Evolutionary conservation across 2,329 filamentous ascomycete species (phyloP).

Genomic region (Lecanicillium sp.): DNA sequence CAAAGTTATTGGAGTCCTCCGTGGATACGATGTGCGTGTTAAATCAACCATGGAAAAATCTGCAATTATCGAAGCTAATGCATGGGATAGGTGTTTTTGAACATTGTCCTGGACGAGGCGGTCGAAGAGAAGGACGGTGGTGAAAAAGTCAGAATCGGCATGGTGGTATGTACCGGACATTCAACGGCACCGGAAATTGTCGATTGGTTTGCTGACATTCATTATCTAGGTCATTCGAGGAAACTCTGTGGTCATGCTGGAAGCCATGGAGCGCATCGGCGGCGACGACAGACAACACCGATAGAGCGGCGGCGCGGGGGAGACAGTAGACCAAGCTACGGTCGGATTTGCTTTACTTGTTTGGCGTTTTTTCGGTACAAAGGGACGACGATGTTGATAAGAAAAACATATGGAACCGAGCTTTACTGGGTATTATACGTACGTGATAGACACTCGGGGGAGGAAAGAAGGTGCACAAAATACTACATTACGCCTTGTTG

Average conservation of each 20-base stretch:
- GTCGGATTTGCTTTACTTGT: slow-evolving; percentile 9
- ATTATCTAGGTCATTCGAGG: slow-evolving; percentile 76
- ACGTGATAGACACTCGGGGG: not conserved
- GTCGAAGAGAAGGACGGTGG: slow-evolving; percentile 89
- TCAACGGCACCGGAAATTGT: no score
- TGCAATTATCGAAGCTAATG: not conserved
- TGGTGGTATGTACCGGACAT: slow-evolving; percentile 62
- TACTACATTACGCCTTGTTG: slow-evolving; percentile 7
- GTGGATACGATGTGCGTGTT: slow-evolving; percentile 85
- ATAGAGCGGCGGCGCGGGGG: slow-evolving; percentile 7
- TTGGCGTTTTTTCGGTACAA: slow-evolving; percentile 29
- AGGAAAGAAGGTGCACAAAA: not conserved
- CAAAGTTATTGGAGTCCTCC: slow-evolving; percentile 89
- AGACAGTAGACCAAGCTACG: no score
- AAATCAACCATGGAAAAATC: slow-evolving; percentile 19
- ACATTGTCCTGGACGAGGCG: slow-evolving; percentile 95
- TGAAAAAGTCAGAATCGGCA: slow-evolving; percentile 84
- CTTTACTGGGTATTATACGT: slow-evolving; percentile 1
- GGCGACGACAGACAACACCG: slow-evolving; percentile 44
- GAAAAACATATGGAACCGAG: slow-evolving; percentile 13
- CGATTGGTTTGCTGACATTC: slow-evolving; percentile 17
- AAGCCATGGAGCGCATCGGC: slow-evolving; percentile 65
- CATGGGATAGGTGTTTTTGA: slow-evolving; percentile 75
- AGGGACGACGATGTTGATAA: slow-evolving; percentile 11
- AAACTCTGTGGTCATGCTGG: slow-evolving; percentile 97